Evolutionary conservation across 768 basidiomycete genomes (phyloP), one percentile per base, ranked within the genome.

Genomic region (Leccinum disarticulatum): DNA sequence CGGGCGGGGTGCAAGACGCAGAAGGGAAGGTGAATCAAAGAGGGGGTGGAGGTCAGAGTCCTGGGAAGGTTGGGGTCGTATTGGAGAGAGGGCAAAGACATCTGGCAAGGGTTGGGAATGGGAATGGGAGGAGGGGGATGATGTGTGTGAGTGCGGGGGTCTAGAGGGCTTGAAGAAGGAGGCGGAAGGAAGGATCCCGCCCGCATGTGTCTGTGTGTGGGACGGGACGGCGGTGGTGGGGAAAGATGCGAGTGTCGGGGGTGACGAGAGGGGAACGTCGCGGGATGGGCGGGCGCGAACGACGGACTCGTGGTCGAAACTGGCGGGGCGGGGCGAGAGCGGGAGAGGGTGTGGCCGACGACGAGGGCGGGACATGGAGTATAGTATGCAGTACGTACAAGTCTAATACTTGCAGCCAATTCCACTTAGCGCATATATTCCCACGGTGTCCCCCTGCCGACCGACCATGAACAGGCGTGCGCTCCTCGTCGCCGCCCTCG

Each of bases 161-260:
- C 85, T 80, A 5, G 85, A 82, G 4, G 90, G 88, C 22, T 80
- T 83, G 68, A 92, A 92, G 76, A 93, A 92, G 7, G 88, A 87
- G 5, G 89, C 83, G 10, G 90, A 86, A 15, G 92, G 90, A 57
- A 87, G 84, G 19, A 92, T 88, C 33, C 89, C 90, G 48, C 84
- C 83, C 13, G 86, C 86, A 70, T 91, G 87, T 0, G 87, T 87
- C 1, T 82, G 79, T 46, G 85, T 83, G 73, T 89, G 87, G 0
- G 86, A 84, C 6, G 81, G 64, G 56, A 72, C 73, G n/a, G 66
- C 38, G 51, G 71, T 55, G n/a, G 68, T 19, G 14, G 71, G 19
- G 11, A 46, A 46, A 11, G 43, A 22, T 10, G 43, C 8, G 19
- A 46, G 43, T 22, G 43, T 66, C 0, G 73, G 70, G 1, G 72